Evolutionary conservation across 1,284 basidiomycete genomes (phyloP).

Genomic region (Cystobasidiaceae sp.): DNA sequence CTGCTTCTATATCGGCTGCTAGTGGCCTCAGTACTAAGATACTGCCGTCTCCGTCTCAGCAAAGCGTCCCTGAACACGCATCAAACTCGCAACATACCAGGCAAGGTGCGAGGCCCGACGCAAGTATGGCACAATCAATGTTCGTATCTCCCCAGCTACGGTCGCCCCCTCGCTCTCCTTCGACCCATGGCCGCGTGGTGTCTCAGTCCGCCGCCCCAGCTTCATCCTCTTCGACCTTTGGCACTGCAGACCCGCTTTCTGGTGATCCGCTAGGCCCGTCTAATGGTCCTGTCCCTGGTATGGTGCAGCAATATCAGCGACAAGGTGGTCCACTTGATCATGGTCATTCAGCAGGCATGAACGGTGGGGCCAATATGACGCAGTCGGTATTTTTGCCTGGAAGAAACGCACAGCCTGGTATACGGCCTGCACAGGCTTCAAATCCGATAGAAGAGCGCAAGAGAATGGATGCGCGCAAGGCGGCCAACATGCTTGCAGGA

Average conservation of each 20-base stretch:
- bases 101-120: no score
- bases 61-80: no score
- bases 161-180: not conserved
- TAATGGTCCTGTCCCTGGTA: no score
- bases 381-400: conserved; percentile 28
- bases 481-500: conserved; percentile 30
- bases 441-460: conserved; percentile 21
- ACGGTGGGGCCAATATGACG: conserved; percentile 5
- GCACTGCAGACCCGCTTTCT: no score
- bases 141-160: not conserved
- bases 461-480: conserved; percentile 28
- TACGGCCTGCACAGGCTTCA: not conserved
- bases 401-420: conserved; percentile 15
- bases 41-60: not conserved
- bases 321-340: not conserved
- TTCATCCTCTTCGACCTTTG: no score
- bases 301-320: not conserved
- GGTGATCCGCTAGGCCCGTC: no score
- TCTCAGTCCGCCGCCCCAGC: no score
- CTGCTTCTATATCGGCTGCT: not conserved
- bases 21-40: not conserved
- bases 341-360: no score
- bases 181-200: not conserved
- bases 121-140: conserved; percentile 9
- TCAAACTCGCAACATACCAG: no score